Evolutionary conservation across 2,329 filamentous ascomycete genomes (phyloP).

Genomic region (Dactylellina leptospora): DNA sequence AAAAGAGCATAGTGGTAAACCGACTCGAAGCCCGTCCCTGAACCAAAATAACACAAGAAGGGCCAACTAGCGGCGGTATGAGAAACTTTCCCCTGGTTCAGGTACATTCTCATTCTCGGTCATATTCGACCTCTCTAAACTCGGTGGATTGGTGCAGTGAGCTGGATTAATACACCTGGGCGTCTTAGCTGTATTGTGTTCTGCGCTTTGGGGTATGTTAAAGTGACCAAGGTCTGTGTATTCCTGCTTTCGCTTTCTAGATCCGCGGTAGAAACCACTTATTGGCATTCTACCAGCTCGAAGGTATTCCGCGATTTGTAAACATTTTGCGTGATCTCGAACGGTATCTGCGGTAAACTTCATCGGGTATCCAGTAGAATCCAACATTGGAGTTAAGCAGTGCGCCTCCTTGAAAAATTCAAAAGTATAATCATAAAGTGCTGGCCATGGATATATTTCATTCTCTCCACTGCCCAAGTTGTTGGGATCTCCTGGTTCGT

Average conservation of each 20-base stretch:
- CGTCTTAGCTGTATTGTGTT: constrained; percentile 6
- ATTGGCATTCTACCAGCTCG: constrained; percentile 17
- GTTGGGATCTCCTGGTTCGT: background rate
- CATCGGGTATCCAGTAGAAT: background rate
- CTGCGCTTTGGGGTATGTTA: too few relatives aligned
- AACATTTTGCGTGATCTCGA: constrained; percentile 2
- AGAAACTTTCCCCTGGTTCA: background rate
- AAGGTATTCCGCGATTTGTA: constrained; percentile 4
- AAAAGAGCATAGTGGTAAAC: constrained; percentile 2
- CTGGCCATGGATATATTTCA: background rate
- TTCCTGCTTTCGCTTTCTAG: constrained; percentile 9
- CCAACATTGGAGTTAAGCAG: constrained; percentile 10
- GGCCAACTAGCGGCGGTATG: constrained; percentile 10
- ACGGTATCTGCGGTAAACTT: constrained; percentile 17
- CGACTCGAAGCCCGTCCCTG: constrained; percentile 17
- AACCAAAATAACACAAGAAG: too few relatives aligned
- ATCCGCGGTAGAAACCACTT: constrained; percentile 15
- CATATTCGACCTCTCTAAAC: background rate
- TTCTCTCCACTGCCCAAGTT: background rate
- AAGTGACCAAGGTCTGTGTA: too few relatives aligned
- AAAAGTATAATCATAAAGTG: constrained; percentile 21
- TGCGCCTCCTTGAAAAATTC: constrained; percentile 20
- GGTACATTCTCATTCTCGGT: background rate
- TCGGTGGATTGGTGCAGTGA: constrained; percentile 7
- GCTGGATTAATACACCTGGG: background rate